Conservation (phyloP, 441 rosid species). For the Daphne laureola region DNA sequence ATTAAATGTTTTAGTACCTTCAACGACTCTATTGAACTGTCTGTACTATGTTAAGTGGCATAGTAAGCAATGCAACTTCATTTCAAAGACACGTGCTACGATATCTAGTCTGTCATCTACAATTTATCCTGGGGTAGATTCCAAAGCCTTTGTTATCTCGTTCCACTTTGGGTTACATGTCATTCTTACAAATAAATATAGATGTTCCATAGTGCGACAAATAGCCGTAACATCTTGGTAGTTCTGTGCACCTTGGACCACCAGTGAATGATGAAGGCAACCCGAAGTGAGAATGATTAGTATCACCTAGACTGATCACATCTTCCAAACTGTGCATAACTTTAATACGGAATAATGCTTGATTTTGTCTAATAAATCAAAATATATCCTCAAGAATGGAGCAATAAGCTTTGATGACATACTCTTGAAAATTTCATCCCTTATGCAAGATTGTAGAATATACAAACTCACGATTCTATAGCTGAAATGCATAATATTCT, state of each 20-base stretch:
- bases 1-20: background rate
- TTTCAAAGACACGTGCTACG: constrained; percentile 3
- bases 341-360: background rate
- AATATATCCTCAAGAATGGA: background rate
- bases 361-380: background rate
- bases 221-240: constrained; percentile 8
- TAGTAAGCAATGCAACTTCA: background rate
- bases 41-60: background rate
- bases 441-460: background rate
- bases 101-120: no score
- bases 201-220: background rate
- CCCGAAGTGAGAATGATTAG: background rate
- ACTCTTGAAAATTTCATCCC: constrained; percentile 6
- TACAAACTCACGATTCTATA: accelerated
- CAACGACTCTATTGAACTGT: background rate
- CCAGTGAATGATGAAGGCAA: background rate
- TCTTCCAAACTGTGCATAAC: background rate
- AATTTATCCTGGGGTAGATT: background rate
- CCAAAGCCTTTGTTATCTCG: background rate
- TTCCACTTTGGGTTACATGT: background rate
- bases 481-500: background rate
- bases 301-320: background rate
- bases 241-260: background rate
- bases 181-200: background rate
- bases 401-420: constrained; percentile 1